Percentiles rank a stretch among this genome's conserved stretches.
Evolutionary conservation across 306 rosid genomes (phyloP).

Genomic region (Albizia julibrissin): DNA sequence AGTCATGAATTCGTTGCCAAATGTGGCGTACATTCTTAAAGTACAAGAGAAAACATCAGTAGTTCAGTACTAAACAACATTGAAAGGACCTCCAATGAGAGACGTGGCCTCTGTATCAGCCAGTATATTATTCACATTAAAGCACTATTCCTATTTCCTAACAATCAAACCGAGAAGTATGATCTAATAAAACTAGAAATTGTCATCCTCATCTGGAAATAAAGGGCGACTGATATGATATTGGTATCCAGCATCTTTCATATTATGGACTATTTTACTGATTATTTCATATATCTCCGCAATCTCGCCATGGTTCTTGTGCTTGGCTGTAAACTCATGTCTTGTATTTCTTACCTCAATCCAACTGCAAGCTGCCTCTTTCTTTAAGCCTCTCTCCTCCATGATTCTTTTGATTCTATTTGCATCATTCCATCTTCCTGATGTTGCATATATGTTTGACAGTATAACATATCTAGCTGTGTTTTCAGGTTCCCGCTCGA

Average conservation of each 20-base stretch:
- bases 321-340: conserved; percentile 58
- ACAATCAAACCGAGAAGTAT: neutral
- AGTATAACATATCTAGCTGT: conserved; percentile 67
- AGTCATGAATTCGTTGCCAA: conserved; percentile 4
- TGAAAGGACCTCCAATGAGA: neutral
- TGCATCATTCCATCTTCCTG: conserved; percentile 56
- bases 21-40: neutral
- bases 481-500: conserved; percentile 59
- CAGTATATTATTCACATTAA: conserved; percentile 11
- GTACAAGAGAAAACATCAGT: too few species aligned
- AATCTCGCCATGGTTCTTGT: conserved; percentile 49
- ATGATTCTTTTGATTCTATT: conserved; percentile 49
- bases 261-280: conserved; percentile 44
- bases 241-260: conserved; percentile 53
- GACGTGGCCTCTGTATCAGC: neutral
- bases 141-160: neutral
- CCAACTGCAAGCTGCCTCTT: conserved; percentile 63
- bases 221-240: conserved; percentile 37
- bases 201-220: conserved; percentile 42
- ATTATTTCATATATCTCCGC: conserved; percentile 46
- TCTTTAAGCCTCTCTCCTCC: conserved; percentile 52
- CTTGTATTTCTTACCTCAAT: conserved; percentile 58
- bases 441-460: conserved; percentile 64
- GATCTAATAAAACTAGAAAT: conserved; percentile 25
- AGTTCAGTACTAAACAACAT: too few species aligned